Conservation (phyloP, 257 asterid species). For the Scutellaria galericulata region DNA sequence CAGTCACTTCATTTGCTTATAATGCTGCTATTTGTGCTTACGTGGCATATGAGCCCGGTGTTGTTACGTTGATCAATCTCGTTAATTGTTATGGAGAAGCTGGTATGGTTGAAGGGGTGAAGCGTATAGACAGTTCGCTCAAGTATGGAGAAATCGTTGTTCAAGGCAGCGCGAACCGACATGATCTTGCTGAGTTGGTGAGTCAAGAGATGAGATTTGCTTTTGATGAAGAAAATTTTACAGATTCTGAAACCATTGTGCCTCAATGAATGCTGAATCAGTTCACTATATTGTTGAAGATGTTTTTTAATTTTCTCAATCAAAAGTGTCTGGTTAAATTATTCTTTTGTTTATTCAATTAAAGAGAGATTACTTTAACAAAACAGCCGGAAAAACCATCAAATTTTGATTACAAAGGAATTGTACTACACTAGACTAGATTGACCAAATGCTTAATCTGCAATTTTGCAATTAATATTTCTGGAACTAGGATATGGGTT, state of each 20-base stretch:
- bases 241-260: slow-evolving; percentile 38
- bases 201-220: slow-evolving; percentile 72
- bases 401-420: too few relatives aligned
- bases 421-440: too few relatives aligned
- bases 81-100: slow-evolving; percentile 87
- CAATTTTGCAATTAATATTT: too few relatives aligned
- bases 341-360: too few relatives aligned
- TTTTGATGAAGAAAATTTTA: slow-evolving; percentile 40
- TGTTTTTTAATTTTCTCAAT: too few relatives aligned
- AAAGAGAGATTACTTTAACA: too few relatives aligned
- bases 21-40: slow-evolving; percentile 80
- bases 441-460: too few relatives aligned
- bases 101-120: slow-evolving; percentile 89
- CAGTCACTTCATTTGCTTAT: slow-evolving; percentile 65
- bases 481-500: too few relatives aligned
- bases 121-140: slow-evolving; percentile 67
- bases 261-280: slow-evolving; percentile 12
- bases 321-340: too few relatives aligned
- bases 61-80: slow-evolving; percentile 69
- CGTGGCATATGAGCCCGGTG: slow-evolving; percentile 69
- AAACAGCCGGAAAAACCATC: too few relatives aligned
- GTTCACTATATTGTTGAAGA: background rate
- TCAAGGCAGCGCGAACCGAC: slow-evolving; percentile 64
- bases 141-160: slow-evolving; percentile 68
- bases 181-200: slow-evolving; percentile 80